Base-by-base conservation (phyloP, 805 yeast genomes). In the Suhomyces sp. region DNA sequence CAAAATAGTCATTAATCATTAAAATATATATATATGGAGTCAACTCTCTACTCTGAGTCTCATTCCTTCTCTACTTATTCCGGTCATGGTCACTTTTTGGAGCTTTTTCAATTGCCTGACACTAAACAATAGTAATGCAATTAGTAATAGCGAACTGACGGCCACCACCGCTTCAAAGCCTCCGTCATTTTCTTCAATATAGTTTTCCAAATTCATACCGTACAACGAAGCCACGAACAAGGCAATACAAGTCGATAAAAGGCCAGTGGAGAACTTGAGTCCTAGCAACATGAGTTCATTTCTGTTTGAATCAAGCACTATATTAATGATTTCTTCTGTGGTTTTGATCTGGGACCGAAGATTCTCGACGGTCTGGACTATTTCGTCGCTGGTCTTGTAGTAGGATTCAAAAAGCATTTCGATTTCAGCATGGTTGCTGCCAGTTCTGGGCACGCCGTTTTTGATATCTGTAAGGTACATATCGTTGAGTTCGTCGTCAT, bases 161-260 rank as follows among this genome's bases (percentile, higher is more conserved):
- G 76, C 66, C 5, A 83, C 65, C 5, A 73, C 65, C 6, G 60
- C 43, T 53, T 71, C 74, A 63, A 90, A 88, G 29, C 97, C 97
- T 56, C 79, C 77, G 50, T 80, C 79, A 1, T 84, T 73, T 51
- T 91, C 96, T 65, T 94, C 99, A 20, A 94, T 85, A 40, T 88
- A 91, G 69, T 93, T 94, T 62, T 87, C 89, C 66, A 94, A 73
- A 68, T 94, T 94, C 99, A 94, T 94, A 33, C 99, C 99, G 67
- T 92, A 94, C 9, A 90, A 73, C 0, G 97, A 87, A 1, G 96
- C 94, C 13, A 89, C 65, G 57, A 88, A 89, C 44, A 96, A 73
- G 1, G 94, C 86, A 13, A 85, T 81, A 2, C 96, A 96, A 61
- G 92, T 73, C 3, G 96, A 86, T 33, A 94, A 72, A 51, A 96